Percentiles rank a stretch among this genome's conserved stretches.
Evolutionary conservation across 208 protist species (phyloP).

Genomic region (Herpetomonas muscarum): DNA sequence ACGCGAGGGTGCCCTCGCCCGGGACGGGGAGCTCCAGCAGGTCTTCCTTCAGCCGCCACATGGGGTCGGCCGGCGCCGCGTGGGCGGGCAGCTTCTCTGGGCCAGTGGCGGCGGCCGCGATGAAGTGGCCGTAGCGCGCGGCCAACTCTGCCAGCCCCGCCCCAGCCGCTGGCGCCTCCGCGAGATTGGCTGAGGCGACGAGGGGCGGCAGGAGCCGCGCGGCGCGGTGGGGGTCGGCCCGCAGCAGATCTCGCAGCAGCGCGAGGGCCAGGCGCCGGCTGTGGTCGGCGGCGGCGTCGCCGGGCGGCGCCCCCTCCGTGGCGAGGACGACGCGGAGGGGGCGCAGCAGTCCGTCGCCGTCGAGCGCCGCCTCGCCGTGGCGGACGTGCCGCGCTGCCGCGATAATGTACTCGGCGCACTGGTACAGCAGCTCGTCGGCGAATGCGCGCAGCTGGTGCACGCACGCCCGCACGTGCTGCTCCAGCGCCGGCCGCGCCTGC

Average conservation of each 20-base stretch:
- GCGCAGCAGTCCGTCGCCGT: neutral
- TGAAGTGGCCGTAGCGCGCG: neutral
- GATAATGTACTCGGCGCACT: neutral
- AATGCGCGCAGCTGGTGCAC: neutral
- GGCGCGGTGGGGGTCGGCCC: neutral
- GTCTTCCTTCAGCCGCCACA: constrained; percentile 23
- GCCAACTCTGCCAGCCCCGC: constrained; percentile 3
- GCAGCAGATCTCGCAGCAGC: neutral
- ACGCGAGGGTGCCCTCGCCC: constrained; percentile 11
- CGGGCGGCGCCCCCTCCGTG: neutral
- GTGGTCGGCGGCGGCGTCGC: neutral
- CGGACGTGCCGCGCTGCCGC: neutral
- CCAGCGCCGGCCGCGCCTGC: neutral
- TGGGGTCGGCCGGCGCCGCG: constrained; percentile 22
- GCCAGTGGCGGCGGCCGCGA: neutral
- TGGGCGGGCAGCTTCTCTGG: constrained; percentile 18
- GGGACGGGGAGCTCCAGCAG: constrained; percentile 35
- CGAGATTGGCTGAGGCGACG: neutral
- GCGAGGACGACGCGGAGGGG: neutral
- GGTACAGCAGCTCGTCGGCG: constrained; percentile 1
- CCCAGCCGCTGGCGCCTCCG: neutral
- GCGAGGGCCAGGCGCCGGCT: neutral
- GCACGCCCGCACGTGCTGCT: neutral
- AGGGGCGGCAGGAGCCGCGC: neutral
- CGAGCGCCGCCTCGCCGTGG: neutral